Percentiles rank a stretch among this genome's conserved stretches.
Conservation (phyloP, 2,329 filamentous ascomycete species). For the Colletotrichum liaoningense region DNA sequence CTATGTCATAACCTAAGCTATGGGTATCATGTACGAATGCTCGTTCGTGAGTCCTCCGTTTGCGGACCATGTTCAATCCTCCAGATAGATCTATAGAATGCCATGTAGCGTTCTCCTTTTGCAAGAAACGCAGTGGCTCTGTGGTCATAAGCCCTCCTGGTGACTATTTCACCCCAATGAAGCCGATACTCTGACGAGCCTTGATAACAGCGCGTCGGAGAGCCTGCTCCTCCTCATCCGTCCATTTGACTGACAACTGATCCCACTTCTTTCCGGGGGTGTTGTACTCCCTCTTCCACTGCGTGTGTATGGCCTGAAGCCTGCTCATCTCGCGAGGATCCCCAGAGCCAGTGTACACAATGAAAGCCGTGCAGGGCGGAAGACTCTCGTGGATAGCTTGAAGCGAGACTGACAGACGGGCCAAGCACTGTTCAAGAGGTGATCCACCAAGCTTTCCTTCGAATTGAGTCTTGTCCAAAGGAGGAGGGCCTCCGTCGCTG, state of each 20-base stretch:
- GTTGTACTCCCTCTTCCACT: slow-evolving; percentile 74
- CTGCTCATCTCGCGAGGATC: slow-evolving; percentile 75
- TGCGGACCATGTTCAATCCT: neutral
- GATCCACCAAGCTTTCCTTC: slow-evolving; percentile 40
- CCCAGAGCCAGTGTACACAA: slow-evolving; percentile 74
- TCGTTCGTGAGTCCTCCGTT: neutral
- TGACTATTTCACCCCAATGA: slow-evolving; percentile 71
- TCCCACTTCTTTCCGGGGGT: slow-evolving; percentile 74
- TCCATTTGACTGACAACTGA: slow-evolving; percentile 75
- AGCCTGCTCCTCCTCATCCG: slow-evolving; percentile 73
- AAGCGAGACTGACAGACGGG: slow-evolving; percentile 60
- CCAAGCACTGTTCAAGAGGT: slow-evolving; percentile 59
- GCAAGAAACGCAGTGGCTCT: neutral
- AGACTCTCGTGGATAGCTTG: slow-evolving; percentile 66
- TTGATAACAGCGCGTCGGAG: slow-evolving; percentile 66
- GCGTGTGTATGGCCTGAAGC: slow-evolving; percentile 69
- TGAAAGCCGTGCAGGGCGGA: slow-evolving; percentile 73
- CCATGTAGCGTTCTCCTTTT: neutral
- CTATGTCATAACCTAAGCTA: slow-evolving; percentile 3
- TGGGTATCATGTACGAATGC: slow-evolving; percentile 8
- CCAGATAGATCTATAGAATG: neutral
- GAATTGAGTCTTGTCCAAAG: slow-evolving; percentile 42
- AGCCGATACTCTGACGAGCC: slow-evolving; percentile 72
- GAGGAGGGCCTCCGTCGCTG: slow-evolving; percentile 49
- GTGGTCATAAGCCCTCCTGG: neutral